Conservation (phyloP, 495 filamentous ascomycete species). For the Aspergillus baeticus region DNA sequence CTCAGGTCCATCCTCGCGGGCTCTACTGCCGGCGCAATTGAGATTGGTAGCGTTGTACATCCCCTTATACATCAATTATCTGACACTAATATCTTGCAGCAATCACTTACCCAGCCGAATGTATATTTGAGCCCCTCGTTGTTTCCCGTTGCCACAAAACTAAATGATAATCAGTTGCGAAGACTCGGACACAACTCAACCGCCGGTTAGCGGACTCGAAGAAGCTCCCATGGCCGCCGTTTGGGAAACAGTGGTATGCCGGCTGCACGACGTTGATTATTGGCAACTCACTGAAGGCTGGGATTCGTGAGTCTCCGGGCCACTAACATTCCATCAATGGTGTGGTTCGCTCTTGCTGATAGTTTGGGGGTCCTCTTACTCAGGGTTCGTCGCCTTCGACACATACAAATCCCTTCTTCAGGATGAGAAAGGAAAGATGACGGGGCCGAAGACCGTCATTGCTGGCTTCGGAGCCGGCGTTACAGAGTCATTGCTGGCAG, state of each 20-base stretch:
- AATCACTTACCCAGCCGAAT: slow-evolving; percentile 97
- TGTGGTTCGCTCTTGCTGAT: slow-evolving; percentile 3
- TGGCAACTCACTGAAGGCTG: slow-evolving; percentile 93
- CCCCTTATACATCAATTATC: neutral
- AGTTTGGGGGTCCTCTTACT: neutral
- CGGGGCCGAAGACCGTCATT: slow-evolving; percentile 85
- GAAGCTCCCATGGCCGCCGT: slow-evolving; percentile 95
- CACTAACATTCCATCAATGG: neutral
- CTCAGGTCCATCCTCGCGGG: slow-evolving; percentile 86
- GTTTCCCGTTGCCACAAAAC: neutral
- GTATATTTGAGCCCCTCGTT: slow-evolving; percentile 41
- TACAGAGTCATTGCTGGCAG: slow-evolving; percentile 88
- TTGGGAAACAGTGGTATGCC: slow-evolving; percentile 94
- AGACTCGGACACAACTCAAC: slow-evolving; percentile 93
- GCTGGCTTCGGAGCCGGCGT: slow-evolving; percentile 94
- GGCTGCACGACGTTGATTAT: slow-evolving; percentile 97
- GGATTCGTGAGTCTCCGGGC: slow-evolving; percentile 66
- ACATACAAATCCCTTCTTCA: slow-evolving; percentile 79
- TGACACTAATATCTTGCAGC: slow-evolving; percentile 43
- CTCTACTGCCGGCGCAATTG: slow-evolving; percentile 86
- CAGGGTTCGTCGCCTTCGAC: slow-evolving; percentile 95
- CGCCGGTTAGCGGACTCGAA: slow-evolving; percentile 72
- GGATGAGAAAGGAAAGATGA: slow-evolving; percentile 85
- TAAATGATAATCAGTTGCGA: slow-evolving; percentile 64
- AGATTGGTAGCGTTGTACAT: slow-evolving; percentile 66